phyloP scores from a whole-genome alignment of 2,329 filamentous ascomycete species.

The Lachnellula occidentalis region DNA sequence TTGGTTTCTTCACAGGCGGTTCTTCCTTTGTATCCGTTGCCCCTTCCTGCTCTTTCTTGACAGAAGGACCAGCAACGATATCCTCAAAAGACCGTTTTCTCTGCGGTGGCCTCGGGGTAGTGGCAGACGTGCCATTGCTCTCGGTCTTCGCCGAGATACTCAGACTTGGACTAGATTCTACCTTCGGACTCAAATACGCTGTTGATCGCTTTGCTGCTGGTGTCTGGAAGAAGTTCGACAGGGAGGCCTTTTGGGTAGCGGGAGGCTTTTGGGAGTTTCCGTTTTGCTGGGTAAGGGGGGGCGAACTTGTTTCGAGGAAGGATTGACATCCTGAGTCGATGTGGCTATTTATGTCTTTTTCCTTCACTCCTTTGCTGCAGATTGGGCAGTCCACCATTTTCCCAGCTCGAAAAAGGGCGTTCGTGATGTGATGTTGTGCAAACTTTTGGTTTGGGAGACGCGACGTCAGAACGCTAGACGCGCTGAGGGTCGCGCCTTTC shows the following conservation, averaged over 20 bases:
- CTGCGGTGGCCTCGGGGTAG: constrained; percentile 18
- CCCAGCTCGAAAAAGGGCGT: not conserved
- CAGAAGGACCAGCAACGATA: constrained; percentile 1
- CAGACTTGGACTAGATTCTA: constrained; percentile 32
- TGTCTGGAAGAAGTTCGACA: constrained; percentile 57
- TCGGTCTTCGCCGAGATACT: constrained; percentile 31
- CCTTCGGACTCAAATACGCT: constrained; percentile 25
- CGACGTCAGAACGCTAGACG: not conserved
- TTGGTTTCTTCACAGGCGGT: constrained; percentile 55
- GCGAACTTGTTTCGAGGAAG: constrained; percentile 51
- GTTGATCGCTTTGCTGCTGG: constrained; percentile 50
- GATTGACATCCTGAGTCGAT: constrained; percentile 77
- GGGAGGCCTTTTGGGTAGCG: constrained; percentile 36
- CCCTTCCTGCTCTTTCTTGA: constrained; percentile 13
- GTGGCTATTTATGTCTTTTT: constrained; percentile 78
- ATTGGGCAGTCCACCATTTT: constrained; percentile 69
- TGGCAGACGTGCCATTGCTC: constrained; percentile 21
- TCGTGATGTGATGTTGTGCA: not conserved
- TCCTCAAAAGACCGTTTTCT: constrained; percentile 31
- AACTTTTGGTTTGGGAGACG: not conserved
- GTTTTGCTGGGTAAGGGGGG: constrained; percentile 33
- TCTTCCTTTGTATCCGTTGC: constrained; percentile 7
- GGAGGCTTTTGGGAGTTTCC: constrained; percentile 39
- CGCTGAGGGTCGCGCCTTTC: not conserved
- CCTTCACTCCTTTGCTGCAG: constrained; percentile 67